These are phyloP conservation scores for Metschnikowia aberdeeniae DNA, from an alignment of 805 yeast genomes.

Conservation along the genomic window DNA sequence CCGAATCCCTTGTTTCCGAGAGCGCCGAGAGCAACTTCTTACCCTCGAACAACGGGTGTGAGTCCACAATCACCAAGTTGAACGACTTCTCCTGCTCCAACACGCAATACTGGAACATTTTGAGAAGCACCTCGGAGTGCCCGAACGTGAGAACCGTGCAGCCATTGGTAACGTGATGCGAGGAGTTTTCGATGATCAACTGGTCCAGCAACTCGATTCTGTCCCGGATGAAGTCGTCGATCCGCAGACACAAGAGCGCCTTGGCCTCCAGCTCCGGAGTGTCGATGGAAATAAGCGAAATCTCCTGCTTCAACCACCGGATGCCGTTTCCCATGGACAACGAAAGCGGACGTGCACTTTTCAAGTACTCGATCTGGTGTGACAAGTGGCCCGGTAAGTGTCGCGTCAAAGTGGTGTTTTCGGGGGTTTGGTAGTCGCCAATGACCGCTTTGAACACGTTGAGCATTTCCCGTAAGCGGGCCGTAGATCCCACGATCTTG, in stretches of 20 bases:
- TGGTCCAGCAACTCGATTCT: slow-evolving; percentile 79
- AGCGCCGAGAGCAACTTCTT: slow-evolving; percentile 66
- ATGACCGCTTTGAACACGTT: slow-evolving; percentile 79
- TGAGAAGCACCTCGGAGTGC: slow-evolving; percentile 76
- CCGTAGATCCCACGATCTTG: slow-evolving; percentile 83
- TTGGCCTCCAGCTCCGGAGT: slow-evolving; percentile 67
- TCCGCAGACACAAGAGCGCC: slow-evolving; percentile 53
- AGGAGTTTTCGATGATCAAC: slow-evolving; percentile 77
- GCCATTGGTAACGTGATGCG: slow-evolving; percentile 68
- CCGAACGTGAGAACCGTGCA: slow-evolving; percentile 85
- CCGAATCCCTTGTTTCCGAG: slow-evolving; percentile 37
- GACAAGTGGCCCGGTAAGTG: slow-evolving; percentile 84
- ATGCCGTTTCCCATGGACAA: slow-evolving; percentile 97
- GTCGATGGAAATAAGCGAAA: slow-evolving; percentile 75
- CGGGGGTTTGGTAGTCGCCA: slow-evolving; percentile 77
- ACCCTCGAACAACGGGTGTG: slow-evolving; percentile 94
- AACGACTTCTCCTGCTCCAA: slow-evolving; percentile 59
- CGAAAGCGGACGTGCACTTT: slow-evolving; percentile 85
- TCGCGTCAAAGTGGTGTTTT: slow-evolving; percentile 78
- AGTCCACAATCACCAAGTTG: slow-evolving; percentile 82
- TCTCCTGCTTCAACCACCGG: slow-evolving; percentile 94
- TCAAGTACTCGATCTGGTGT: slow-evolving; percentile 88
- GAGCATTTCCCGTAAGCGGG: slow-evolving; percentile 81
- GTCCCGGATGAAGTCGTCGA: slow-evolving; percentile 79
- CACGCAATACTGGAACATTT: slow-evolving; percentile 65